phyloP scores from a whole-genome alignment of 768 basidiomycete genomes.

The Leccinum ochraceum region DNA sequence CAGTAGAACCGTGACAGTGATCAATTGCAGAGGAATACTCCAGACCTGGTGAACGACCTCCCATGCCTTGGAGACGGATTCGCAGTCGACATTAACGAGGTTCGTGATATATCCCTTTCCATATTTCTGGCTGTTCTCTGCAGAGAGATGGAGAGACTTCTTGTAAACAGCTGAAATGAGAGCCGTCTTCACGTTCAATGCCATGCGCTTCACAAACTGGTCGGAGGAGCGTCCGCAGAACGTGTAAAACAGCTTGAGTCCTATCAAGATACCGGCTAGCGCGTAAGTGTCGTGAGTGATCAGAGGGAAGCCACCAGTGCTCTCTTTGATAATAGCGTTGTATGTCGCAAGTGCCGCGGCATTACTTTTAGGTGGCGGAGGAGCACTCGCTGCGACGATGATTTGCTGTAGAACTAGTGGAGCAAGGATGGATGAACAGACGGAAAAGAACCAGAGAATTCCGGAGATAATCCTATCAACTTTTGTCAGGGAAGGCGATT shows the following conservation, averaged over 20 bases:
- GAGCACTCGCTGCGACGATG: constrained; percentile 25
- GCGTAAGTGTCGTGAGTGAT: constrained; percentile 27
- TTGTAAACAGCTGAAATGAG: constrained; percentile 33
- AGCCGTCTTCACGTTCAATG: constrained; percentile 31
- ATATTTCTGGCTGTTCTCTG: constrained; percentile 28
- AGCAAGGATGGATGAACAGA: constrained; percentile 22
- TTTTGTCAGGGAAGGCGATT: not conserved
- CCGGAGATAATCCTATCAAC: constrained; percentile 25
- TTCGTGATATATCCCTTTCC: constrained; percentile 32
- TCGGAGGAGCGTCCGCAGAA: constrained; percentile 32
- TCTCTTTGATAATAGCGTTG: constrained; percentile 17
- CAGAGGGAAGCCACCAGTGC: constrained; percentile 33
- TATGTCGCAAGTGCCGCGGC: constrained; percentile 25
- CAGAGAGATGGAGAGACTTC: constrained; percentile 31
- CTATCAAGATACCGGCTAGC: constrained; percentile 26
- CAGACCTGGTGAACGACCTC: constrained; percentile 29
- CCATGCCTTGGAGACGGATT: constrained; percentile 32
- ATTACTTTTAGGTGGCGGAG: constrained; percentile 18
- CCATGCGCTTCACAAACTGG: constrained; percentile 32
- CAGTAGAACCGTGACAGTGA: constrained; percentile 22
- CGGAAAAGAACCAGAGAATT: constrained; percentile 31
- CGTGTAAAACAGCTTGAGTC: constrained; percentile 25
- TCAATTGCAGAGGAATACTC: constrained; percentile 31
- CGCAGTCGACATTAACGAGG: constrained; percentile 33
- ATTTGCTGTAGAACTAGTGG: constrained; percentile 32